Base-by-base conservation (phyloP, 2,329 filamentous ascomycete genomes). In the Pseudocercospora crystallina region DNA sequence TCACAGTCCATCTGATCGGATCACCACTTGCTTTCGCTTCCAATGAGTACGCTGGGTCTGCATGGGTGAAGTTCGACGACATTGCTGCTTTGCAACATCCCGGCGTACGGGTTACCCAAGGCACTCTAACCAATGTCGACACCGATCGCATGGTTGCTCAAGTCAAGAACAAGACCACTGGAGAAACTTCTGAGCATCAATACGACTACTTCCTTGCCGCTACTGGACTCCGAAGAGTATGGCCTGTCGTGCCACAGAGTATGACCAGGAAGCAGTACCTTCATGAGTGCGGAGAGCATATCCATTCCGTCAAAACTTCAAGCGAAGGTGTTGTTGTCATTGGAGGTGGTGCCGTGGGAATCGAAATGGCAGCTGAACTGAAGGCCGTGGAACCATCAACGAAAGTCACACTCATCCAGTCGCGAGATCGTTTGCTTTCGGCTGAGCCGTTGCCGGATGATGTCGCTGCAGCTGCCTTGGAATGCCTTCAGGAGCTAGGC, bases 301-400 rank as follows among this genome's bases (percentile, higher is more conserved):
- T 87, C 58, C 70, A 78, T 7, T 42, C 37, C 14, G 68, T 72
- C 10, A 76, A 84, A 2, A 67, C 73, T 29, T 80, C 81, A 1
- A 71, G 68, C 4, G 73, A 81, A 14, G 82, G 80, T 0, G 80
- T 90, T 1, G 80, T 88, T 0, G 77, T 92, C 15, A 83, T 92
- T n/a, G 87, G 88, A 13, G 88, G 88, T 57, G 82, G 78, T 43
- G 89, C 88, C 5, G 88, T 91, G 1, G 89, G 89, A 8, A 84
- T 91, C 47, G 88, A 92, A 67, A 90, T 92, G 78, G 87, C 89
- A 0, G 83, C 86, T 1, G 88, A 94, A 71, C 74, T 91, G 47
- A 91, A 90, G 69, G 68, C 80, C 39, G 73, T 83, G 17, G 78
- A 85, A 54, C 87, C 89, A 0, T 62, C 79, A 9, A 73, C 82